Percentiles rank a stretch among this genome's conserved stretches.
These are phyloP conservation scores for Furculomyces boomerangus DNA, from an alignment of 371 early-diverging fungal species.

Conservation along the genomic window DNA sequence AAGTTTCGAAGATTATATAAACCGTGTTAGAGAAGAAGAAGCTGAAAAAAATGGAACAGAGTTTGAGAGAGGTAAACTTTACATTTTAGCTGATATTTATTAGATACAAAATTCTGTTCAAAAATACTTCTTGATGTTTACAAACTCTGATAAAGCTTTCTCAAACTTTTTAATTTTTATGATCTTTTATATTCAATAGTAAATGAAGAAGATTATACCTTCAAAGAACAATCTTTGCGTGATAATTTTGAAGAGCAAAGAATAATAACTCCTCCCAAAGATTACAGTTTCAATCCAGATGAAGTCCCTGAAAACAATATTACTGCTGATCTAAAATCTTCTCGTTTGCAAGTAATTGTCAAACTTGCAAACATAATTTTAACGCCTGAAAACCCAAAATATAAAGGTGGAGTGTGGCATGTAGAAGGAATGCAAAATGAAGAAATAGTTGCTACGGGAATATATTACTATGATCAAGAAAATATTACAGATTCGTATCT, in stretches of 20 bases:
- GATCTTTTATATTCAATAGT: no score
- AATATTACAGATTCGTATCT: conserved; percentile 31
- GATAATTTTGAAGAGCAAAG: conserved; percentile 8
- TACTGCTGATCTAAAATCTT: conserved; percentile 12
- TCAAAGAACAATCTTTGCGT: no score
- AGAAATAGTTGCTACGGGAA: conserved; percentile 35
- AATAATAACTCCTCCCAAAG: conserved; percentile 4
- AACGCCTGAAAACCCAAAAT: conserved; percentile 34
- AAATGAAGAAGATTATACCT: no score
- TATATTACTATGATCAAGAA: conserved; percentile 33
- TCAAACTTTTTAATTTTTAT: no score
- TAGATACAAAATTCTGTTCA: no score
- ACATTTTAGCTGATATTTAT: no score
- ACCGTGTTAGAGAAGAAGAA: conserved; percentile 1
- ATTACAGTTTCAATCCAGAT: background rate
- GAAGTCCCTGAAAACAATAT: background rate
- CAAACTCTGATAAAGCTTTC: no score
- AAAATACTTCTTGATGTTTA: no score
- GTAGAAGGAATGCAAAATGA: conserved; percentile 44
- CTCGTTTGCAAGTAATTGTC: conserved; percentile 38
- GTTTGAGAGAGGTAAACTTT: no score
- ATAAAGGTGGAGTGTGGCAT: conserved; percentile 39
- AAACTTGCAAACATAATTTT: conserved; percentile 38
- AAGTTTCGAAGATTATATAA: background rate
- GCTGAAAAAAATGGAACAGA: no score